Percentiles rank a stretch among this genome's conserved stretches.
Evolutionary conservation across 1,139 yeast genomes (phyloP).

Genomic region (Waltiozyma sp.): DNA sequence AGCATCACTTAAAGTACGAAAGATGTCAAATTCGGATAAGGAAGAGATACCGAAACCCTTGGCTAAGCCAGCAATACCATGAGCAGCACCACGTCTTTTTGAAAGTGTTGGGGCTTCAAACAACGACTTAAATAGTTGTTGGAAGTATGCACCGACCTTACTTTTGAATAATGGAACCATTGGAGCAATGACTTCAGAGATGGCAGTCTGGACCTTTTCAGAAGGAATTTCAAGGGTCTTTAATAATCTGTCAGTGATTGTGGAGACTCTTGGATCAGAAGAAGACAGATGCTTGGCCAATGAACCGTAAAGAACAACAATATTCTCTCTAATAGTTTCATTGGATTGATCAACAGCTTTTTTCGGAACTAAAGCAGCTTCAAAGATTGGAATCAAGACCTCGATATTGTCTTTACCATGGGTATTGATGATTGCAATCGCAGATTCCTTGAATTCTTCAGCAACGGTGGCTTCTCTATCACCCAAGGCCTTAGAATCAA

Average conservation of each 20-base stretch:
- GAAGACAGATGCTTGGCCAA: slow-evolving; percentile 69
- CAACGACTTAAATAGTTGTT: slow-evolving; percentile 45
- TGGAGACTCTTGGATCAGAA: slow-evolving; percentile 51
- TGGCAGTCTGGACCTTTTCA: slow-evolving; percentile 80
- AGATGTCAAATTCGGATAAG: slow-evolving; percentile 63
- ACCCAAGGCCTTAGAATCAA: slow-evolving; percentile 53
- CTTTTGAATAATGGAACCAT: slow-evolving; percentile 50
- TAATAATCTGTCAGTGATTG: slow-evolving; percentile 59
- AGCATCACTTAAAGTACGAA: slow-evolving; percentile 70
- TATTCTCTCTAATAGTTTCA: slow-evolving; percentile 65
- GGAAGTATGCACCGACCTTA: slow-evolving; percentile 42
- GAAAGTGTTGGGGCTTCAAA: slow-evolving; percentile 41
- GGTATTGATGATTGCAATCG: slow-evolving; percentile 51
- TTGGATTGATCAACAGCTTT: slow-evolving; percentile 38
- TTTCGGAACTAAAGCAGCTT: slow-evolving; percentile 34
- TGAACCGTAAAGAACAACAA: slow-evolving; percentile 79
- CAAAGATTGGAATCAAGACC: slow-evolving; percentile 66
- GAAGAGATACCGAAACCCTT: slow-evolving; percentile 82
- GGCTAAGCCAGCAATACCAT: slow-evolving; percentile 88
- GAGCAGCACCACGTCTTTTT: slow-evolving; percentile 85
- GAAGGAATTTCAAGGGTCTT: slow-evolving; percentile 78
- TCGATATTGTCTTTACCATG: slow-evolving; percentile 64
- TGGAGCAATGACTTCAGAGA: slow-evolving; percentile 77
- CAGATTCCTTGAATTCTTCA: slow-evolving; percentile 84
- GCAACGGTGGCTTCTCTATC: slow-evolving; percentile 67